Evolutionary conservation across 2,329 filamentous ascomycete genomes (phyloP).

Genomic region (Fusarium armeniacum): DNA sequence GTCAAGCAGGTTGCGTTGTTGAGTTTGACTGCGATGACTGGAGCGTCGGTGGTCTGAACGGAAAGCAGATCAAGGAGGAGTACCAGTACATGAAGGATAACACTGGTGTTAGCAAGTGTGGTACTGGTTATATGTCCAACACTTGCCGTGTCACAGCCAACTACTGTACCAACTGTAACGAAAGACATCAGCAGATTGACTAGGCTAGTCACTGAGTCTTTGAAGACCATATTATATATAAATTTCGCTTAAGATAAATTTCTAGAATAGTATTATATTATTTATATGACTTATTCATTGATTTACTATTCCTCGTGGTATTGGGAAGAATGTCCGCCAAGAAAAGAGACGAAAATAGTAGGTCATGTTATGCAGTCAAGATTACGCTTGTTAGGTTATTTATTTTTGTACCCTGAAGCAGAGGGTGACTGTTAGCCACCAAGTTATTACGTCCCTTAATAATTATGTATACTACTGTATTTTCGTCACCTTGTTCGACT

Average conservation of each 20-base stretch:
- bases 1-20: constrained; percentile 24
- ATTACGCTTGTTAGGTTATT: neutral
- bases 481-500: too few species aligned
- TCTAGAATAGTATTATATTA: neutral
- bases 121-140: constrained; percentile 16
- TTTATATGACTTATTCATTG: neutral
- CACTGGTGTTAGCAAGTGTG: constrained; percentile 14
- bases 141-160: constrained; percentile 18
- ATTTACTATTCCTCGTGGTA: too few species aligned
- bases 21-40: constrained; percentile 26
- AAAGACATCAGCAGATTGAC: neutral
- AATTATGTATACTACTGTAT: too few species aligned
- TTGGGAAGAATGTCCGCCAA: too few species aligned
- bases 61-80: constrained; percentile 26
- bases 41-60: constrained; percentile 14
- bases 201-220: neutral
- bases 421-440: neutral
- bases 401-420: too few species aligned
- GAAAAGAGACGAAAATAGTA: too few species aligned
- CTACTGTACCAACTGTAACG: constrained; percentile 24
- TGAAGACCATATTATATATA: neutral
- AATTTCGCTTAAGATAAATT: neutral
- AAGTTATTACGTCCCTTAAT: too few species aligned
- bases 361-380: too few species aligned
- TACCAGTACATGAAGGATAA: constrained; percentile 29